Percentiles rank a stretch among this genome's conserved stretches.
Conservation (phyloP, 2,329 filamentous ascomycete genomes). For the Ceratocystis papillata region DNA sequence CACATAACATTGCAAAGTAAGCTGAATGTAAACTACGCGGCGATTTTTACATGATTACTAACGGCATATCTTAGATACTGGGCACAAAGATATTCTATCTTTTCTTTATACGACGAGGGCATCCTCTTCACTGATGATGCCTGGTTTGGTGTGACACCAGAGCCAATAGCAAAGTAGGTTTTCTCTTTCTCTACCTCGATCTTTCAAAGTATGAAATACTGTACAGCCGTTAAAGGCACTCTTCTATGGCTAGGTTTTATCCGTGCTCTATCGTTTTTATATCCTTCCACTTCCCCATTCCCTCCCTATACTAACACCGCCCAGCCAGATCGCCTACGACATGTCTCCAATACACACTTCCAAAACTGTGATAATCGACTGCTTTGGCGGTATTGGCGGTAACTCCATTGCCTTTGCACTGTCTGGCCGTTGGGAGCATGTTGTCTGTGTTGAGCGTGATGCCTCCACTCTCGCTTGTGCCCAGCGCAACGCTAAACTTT, state of each 20-base stretch:
- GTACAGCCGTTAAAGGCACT: no score
- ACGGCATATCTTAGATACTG: slow-evolving; percentile 56
- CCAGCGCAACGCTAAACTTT: slow-evolving; percentile 80
- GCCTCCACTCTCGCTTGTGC: slow-evolving; percentile 72
- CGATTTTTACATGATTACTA: not conserved
- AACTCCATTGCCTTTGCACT: slow-evolving; percentile 92
- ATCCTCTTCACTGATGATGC: slow-evolving; percentile 85
- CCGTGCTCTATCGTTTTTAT: not conserved
- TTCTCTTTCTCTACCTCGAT: slow-evolving; percentile 7
- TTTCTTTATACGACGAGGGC: slow-evolving; percentile 75
- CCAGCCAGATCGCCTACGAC: slow-evolving; percentile 63
- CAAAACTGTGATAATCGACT: slow-evolving; percentile 66
- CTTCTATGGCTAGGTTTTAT: no score
- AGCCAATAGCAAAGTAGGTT: slow-evolving; percentile 71
- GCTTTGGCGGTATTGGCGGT: slow-evolving; percentile 83
- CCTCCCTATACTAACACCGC: slow-evolving; percentile 25
- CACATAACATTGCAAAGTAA: slow-evolving; percentile 76
- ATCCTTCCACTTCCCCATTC: not conserved
- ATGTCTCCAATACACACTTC: slow-evolving; percentile 45
- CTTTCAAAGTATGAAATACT: no score
- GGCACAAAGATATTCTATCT: slow-evolving; percentile 77
- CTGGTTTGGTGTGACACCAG: slow-evolving; percentile 95
- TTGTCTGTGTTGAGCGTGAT: slow-evolving; percentile 85
- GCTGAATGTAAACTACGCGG: slow-evolving; percentile 25
- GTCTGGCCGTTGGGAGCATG: slow-evolving; percentile 63